These are phyloP conservation scores for Hibiscus trionum DNA, from an alignment of 345 rosid genomes.

Conservation along the genomic window DNA sequence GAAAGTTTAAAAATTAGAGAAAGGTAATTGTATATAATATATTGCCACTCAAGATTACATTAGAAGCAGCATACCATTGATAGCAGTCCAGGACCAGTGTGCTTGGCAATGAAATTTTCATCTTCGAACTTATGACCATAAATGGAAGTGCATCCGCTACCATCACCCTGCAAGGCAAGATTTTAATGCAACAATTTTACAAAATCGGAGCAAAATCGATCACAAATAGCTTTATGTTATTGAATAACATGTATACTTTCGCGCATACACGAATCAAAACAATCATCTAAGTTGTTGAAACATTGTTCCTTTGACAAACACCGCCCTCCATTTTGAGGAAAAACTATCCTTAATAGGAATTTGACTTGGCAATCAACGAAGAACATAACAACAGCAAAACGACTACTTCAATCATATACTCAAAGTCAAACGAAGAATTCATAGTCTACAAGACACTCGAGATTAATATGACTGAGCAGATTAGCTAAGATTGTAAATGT, in stretches of 20 bases:
- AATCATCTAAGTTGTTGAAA: background rate
- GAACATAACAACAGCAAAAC: background rate
- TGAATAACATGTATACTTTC: background rate
- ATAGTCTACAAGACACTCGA: background rate
- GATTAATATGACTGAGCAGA: background rate
- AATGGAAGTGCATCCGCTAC: slow-evolving; percentile 79
- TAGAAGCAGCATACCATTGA: slow-evolving; percentile 60
- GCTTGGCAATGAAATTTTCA: slow-evolving; percentile 81
- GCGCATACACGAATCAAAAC: background rate
- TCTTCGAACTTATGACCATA: slow-evolving; percentile 86
- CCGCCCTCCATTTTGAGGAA: background rate
- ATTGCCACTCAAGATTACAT: background rate
- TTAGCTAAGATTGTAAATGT: background rate
- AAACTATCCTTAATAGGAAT: background rate
- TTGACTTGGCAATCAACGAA: background rate
- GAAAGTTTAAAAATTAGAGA: too few species aligned
- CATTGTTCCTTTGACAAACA: background rate
- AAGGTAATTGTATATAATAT: too few species aligned
- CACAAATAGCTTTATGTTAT: background rate
- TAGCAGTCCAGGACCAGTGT: slow-evolving; percentile 92
- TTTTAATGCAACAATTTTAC: background rate
- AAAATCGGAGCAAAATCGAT: background rate
- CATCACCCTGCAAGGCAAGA: slow-evolving; percentile 66
- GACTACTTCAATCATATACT: background rate
- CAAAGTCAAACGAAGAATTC: background rate